phyloP scores from a whole-genome alignment of 257 asterid genomes.

The Gentiana macrophylla region DNA sequence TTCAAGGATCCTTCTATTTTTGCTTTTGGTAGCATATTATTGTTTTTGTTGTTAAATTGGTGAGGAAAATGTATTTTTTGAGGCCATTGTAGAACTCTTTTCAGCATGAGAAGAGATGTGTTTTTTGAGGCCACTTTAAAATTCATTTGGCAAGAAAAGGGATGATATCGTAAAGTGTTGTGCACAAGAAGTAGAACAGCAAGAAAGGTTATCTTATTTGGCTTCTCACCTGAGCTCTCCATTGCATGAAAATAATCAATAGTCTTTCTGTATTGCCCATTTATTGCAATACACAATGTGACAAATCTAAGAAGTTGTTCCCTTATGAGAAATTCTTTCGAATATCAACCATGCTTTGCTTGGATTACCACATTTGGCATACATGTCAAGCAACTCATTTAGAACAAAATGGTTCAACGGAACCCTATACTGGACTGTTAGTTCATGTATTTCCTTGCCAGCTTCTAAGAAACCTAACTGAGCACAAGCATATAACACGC shows the following conservation, averaged over 20 bases:
- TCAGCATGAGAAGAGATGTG: too few relatives aligned
- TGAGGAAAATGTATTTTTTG: too few relatives aligned
- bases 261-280: constrained; percentile 52
- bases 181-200: constrained; percentile 64
- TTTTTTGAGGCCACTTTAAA: too few relatives aligned
- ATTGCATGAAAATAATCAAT: constrained; percentile 35
- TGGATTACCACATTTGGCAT: constrained; percentile 79
- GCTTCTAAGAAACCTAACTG: constrained; percentile 52
- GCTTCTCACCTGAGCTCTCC: constrained; percentile 39
- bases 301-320: constrained; percentile 50
- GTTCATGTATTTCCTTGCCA: constrained; percentile 55
- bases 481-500: constrained; percentile 70
- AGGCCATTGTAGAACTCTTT: too few relatives aligned
- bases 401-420: constrained; percentile 44
- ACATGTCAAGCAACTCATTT: constrained; percentile 78
- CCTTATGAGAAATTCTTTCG: constrained; percentile 27
- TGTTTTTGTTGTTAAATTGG: too few relatives aligned
- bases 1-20: too few relatives aligned
- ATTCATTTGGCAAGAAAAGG: too few relatives aligned
- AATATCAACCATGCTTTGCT: constrained; percentile 40
- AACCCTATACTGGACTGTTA: constrained; percentile 26
- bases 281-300: constrained; percentile 48
- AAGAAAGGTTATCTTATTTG: constrained; percentile 49
- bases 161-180: constrained; percentile 10
- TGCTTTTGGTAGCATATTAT: too few relatives aligned